Base-by-base conservation (phyloP, 192 early-diverging fungal species). In the Coemansia sp. region DNA sequence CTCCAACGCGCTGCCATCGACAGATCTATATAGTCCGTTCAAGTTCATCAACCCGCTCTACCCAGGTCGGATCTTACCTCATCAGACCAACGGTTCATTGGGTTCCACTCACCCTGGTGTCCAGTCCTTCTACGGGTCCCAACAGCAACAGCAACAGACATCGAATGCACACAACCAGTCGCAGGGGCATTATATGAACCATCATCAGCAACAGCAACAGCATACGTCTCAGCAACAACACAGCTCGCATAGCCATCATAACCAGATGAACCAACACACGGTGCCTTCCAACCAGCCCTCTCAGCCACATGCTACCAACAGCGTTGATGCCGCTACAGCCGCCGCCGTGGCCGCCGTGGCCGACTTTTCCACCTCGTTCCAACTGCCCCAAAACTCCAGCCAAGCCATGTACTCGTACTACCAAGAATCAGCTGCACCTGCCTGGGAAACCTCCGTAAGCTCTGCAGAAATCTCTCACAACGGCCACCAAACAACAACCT, bases 11-110 rank as follows among this genome's bases (percentile, higher is more conserved):
- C 64, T 78, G 4, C 76, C 76, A 0, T 60, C 69, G 28, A 48
- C 70, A 14, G 74, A 81, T 17, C 51, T 82, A 11, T 82, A 75
- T 48, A 50, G 67, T 33, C 61, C 66, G 30, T 73, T 82, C 59
- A 82, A 82, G 71, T 76, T 82, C 31, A 82, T 82, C 64, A 82
- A 48, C 56, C 73, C 74, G n/a, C 61, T 76, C 38, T 82, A 82
- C 33, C 61, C 63, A 1, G 70, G 67, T 17, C 79, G 79, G 12
- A 56, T 76, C n/a, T 38, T 82, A 4, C 67, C 72, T 22, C 48
- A 69, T 5, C 71, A 69, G 57, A 31, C 38, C 16, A 52, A 25
- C 4, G 28, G 42, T 12, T 45, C 50, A 8, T 38, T 56, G 16
- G 71, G 61, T 22, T 62, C 70, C 0, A 33, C 71, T 0, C 66